A percentile compares a stretch with the other conserved stretches of the same genome.
phyloP scores from a whole-genome alignment of 106 monocot species.

The Xerophyta viscosa region DNA sequence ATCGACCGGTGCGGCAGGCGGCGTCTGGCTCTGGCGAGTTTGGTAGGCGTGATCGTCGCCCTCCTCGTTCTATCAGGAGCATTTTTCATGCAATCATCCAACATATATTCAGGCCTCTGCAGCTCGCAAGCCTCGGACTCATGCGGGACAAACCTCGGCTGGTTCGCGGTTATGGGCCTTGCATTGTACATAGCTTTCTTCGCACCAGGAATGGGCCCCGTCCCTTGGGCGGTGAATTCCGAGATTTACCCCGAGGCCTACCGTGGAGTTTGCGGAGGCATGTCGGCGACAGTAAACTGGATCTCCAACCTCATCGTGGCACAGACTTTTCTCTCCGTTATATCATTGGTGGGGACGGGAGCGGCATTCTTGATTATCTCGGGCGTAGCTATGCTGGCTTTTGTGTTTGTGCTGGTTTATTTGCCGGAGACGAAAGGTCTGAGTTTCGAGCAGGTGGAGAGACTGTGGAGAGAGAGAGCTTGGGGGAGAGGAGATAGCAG shows the following conservation, averaged over 20 bases:
- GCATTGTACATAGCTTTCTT: slow-evolving; percentile 78
- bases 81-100: slow-evolving; percentile 49
- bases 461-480: slow-evolving; percentile 72
- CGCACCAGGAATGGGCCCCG: slow-evolving; percentile 94
- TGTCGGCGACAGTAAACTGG: slow-evolving; percentile 98
- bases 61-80: slow-evolving; percentile 60
- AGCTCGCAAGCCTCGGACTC: neutral
- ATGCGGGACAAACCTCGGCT: slow-evolving; percentile 35
- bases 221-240: slow-evolving; percentile 96
- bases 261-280: slow-evolving; percentile 80
- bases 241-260: slow-evolving; percentile 90
- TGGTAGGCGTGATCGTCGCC: slow-evolving; percentile 56
- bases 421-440: slow-evolving; percentile 94
- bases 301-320: slow-evolving; percentile 79
- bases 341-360: slow-evolving; percentile 45
- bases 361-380: slow-evolving; percentile 66
- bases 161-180: slow-evolving; percentile 71
- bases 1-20: slow-evolving; percentile 84
- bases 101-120: slow-evolving; percentile 4
- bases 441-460: slow-evolving; percentile 87
- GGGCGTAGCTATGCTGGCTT: slow-evolving; percentile 49
- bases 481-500: slow-evolving; percentile 31
- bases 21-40: slow-evolving; percentile 54
- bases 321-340: slow-evolving; percentile 69
- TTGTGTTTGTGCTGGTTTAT: slow-evolving; percentile 47